Conservation (phyloP, 148 eudicot genomes). For the Arctostaphylos glauca region DNA sequence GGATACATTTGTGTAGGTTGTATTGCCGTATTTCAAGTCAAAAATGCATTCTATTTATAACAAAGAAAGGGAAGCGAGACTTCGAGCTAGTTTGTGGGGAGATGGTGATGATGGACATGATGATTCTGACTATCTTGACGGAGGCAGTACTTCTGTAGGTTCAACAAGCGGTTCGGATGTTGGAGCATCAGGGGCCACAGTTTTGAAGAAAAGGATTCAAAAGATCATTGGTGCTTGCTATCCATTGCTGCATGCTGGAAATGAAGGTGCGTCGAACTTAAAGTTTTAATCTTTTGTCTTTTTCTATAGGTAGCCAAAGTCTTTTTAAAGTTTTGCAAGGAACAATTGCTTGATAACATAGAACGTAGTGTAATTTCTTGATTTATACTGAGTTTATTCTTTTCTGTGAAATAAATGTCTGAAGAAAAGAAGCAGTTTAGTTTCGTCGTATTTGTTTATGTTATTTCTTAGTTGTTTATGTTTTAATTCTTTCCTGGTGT, state of each 20-base stretch:
- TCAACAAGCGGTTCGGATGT: conserved; percentile 46
- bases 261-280: conserved; percentile 60
- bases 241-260: conserved; percentile 92
- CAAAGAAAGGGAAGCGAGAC: conserved; percentile 88
- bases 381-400: background rate
- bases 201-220: conserved; percentile 46
- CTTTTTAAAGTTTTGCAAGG: background rate
- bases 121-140: conserved; percentile 48
- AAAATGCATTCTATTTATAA: conserved; percentile 81
- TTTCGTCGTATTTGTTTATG: background rate
- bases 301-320: background rate
- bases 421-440: background rate
- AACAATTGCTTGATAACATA: conserved; percentile 4
- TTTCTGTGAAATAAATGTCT: background rate
- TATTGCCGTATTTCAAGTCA: conserved; percentile 89
- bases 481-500: background rate
- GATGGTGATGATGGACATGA: conserved; percentile 58
- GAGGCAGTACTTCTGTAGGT: conserved; percentile 46
- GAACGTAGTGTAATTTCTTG: background rate
- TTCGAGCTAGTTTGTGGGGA: conserved; percentile 97
- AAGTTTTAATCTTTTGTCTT: background rate
- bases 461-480: background rate
- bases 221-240: conserved; percentile 78
- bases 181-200: conserved; percentile 52
- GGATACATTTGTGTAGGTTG: conserved; percentile 54